Evolutionary conservation across 176 grass and related monocot genomes (phyloP), one percentile per base, ranked within the genome.

Genomic region (Oryza longistaminata): DNA sequence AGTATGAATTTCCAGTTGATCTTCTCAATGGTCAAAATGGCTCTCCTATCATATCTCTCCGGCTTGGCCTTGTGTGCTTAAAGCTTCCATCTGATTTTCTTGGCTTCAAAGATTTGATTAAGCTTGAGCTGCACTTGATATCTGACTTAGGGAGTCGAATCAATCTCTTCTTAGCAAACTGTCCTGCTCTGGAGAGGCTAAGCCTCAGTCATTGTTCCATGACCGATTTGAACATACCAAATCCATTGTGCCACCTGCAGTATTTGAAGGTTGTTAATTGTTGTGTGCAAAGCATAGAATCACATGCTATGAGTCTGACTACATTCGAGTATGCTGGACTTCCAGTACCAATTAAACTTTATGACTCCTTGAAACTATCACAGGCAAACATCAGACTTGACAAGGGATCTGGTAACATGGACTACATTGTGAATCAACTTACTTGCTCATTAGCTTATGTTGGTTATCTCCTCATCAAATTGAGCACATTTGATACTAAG

Each of bases 11-110:
- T n/a, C 74, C 33, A 3, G 15, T 68, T 19, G 14, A 68, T 45
- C 77, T 81, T 64, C 37, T 81, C 44, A 48, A 26, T 58, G 60
- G 66, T 62, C 60, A 27, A 62, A 81, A 81, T 60, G 31, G 77
- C 21, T 72, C 70, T 25, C 43, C 17, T 45, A 45, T 66, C 0
- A 1, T 66, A 62, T 79, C 77, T 19, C 35, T 79, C 4, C 8
- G 24, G n/a, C 58, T 65, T 12, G 2, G 45, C 45, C 2, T 48
- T 3, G 1, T 13, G 45, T 48, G 45, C 45, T 48, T 48, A 3
- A 48, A 48, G 45, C 14, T 44, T 25, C 1, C 7, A 19, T 21
- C 17, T 29, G 34, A 44, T 43, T 31, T 79, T 12, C 12, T 14
- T 31, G 53, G 76, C 6, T 79, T 79, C 42, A 17, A 25, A 46